Base-by-base conservation (phyloP, 148 eudicot species). In the Chenopodium suecicum region DNA sequence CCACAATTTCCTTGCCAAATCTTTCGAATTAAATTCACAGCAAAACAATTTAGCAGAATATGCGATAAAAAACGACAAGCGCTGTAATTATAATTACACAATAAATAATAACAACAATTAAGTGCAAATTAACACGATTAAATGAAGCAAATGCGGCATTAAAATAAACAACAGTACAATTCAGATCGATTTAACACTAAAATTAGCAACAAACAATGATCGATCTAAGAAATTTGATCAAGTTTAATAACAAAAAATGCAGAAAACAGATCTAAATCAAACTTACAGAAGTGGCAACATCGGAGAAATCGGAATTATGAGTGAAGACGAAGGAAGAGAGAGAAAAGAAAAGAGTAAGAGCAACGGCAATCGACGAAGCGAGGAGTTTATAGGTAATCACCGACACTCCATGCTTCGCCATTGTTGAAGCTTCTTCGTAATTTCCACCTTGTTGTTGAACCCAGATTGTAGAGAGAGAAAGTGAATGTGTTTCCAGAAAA, bases 321-420 rank as follows among this genome's bases (percentile, higher is more conserved):
- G 84, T 12, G 82, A 83, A 70, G 85, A 84, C 47, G 74, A 84
- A 41, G 54, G 87, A 44, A 52, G 88, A 83, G 64, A 82, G 54
- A 41, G 86, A 37, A 83, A 88, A 75, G 78, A 88, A 56, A 73
- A 86, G 44, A 76, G 81, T 75, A 48, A 81, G 13, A 22, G 79
- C 50, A 67, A 83, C 73, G 20, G 82, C 76, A 29, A 89, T 77
- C 10, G 87, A 79, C 31, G 83, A 87, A 64, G 79, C 86, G 37
- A 87, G 75, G 66, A 83, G 73, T 54, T 76, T 82, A 67, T 76
- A 84, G 32, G 87, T 62, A 32, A 85, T 54, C 62, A 71, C 69
- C 66, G 87, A 79, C 64, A 60, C 77, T 72, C 78, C 78, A 41
- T 41, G 77, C 56, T 58, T 77, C 80, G 83, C 86, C 86, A 84